Base-by-base conservation (phyloP, 2,329 filamentous ascomycete species). In the Chaetomium strumarium region DNA sequence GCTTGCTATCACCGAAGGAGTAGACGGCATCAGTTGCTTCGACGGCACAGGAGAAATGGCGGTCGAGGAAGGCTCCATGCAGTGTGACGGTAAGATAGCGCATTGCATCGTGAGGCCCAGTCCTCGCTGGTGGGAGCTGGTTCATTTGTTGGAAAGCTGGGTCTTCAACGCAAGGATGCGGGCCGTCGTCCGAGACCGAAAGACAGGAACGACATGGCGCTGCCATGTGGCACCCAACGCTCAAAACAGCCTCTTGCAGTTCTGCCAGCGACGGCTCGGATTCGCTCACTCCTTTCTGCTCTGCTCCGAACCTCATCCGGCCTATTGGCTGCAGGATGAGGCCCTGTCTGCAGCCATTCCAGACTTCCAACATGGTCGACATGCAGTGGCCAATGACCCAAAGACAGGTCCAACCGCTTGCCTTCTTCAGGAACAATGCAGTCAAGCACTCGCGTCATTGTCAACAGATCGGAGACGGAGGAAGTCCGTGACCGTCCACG, bases 211-310 rank as follows among this genome's bases (percentile, higher is more conserved):
- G 49, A 39, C 41, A 42, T 36, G 37, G 30, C 45, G 51, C 36
- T 53, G 45, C 55, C 55, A 58, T 55, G 55, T 55, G 55, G 50
- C 53, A 38, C 42, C 38, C 42, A 17, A 17, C 14, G 30, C n/a
- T 19, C 10, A 12, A 46, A 16, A 24, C 31, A 48, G 13, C 9
- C 12, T 20, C 12, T 36, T 49, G 49, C 47, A 53, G 43, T 24
- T 47, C 16, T 33, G 19, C 31, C 52, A 36, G 37, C 31, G 48
- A 34, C 49, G 45, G 46, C 42, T 50, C 47, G 36, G 50, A 31
- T 47, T 46, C 46, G 45, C 31, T 36, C 33, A 13, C 37, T 42
- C 34, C 19, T 52, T 53, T 58, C 37, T 24, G 24, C 24, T 24
- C 24, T 7, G 24, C 24, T 24, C 24, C 24, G 37, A 17, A 49